These are phyloP conservation scores for Fusarium floridanum DNA, from an alignment of 2,329 filamentous ascomycete genomes.

Conservation along the genomic window DNA sequence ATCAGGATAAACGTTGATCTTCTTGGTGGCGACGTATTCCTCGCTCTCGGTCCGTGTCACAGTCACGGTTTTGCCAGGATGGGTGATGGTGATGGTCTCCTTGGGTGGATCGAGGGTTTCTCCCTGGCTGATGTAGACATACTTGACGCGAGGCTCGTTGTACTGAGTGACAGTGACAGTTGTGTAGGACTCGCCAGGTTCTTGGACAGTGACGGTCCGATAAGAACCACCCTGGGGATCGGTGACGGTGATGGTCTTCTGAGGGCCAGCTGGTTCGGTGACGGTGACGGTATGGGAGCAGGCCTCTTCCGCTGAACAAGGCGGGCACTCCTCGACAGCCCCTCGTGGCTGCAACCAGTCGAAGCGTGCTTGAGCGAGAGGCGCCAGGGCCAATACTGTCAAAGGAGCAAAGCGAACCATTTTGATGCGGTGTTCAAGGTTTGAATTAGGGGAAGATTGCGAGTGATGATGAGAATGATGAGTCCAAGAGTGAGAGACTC, in stretches of 20 bases:
- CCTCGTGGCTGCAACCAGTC: constrained; percentile 35
- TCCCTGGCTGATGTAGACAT: constrained; percentile 40
- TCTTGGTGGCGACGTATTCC: constrained; percentile 41
- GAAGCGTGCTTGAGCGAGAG: constrained; percentile 46
- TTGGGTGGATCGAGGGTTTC: constrained; percentile 27
- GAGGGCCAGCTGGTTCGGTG: constrained; percentile 34
- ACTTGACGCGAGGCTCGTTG: constrained; percentile 27
- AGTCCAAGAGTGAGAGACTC: neutral
- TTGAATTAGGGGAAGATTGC: neutral
- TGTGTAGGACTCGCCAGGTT: constrained; percentile 19
- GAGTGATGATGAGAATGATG: neutral
- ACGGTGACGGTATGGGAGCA: constrained; percentile 44
- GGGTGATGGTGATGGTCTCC: constrained; percentile 47
- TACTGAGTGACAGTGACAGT: constrained; percentile 35
- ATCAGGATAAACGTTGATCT: constrained; percentile 31
- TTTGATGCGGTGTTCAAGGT: neutral
- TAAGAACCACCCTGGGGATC: constrained; percentile 23
- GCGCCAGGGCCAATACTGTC: constrained; percentile 45
- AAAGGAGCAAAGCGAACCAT: constrained; percentile 47
- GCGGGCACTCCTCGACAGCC: constrained; percentile 46
- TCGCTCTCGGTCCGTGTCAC: constrained; percentile 38
- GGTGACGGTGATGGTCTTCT: constrained; percentile 36
- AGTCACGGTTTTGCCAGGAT: constrained; percentile 42
- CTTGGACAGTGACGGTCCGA: constrained; percentile 36
- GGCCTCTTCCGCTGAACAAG: constrained; percentile 43